Conservation (phyloP, 1,284 basidiomycete species). For the Marasmius tenuissimus region DNA sequence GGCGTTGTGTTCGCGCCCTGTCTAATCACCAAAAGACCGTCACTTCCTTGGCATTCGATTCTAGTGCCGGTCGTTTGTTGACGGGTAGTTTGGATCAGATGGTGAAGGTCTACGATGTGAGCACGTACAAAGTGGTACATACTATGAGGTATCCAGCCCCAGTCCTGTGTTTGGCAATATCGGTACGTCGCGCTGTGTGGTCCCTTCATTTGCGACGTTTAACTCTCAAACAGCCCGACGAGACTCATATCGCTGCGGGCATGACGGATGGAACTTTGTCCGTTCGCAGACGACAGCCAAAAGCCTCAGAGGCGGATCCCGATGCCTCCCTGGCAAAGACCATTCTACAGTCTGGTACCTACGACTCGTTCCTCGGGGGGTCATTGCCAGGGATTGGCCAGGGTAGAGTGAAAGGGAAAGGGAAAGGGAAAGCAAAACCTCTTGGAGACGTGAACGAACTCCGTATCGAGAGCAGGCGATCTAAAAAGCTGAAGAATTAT, state of each 20-base stretch:
- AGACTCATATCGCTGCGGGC: slow-evolving; percentile 93
- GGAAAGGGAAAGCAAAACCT: slow-evolving; percentile 49
- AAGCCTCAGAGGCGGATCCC: slow-evolving; percentile 57
- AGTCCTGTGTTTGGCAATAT: slow-evolving; percentile 88
- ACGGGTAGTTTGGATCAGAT: slow-evolving; percentile 94
- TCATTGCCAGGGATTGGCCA: slow-evolving; percentile 55
- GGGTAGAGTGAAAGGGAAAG: slow-evolving; percentile 55
- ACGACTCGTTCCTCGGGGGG: slow-evolving; percentile 73
- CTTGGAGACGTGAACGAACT: slow-evolving; percentile 68
- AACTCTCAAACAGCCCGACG: slow-evolving; percentile 71
- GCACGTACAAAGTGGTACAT: slow-evolving; percentile 93
- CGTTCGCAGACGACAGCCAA: slow-evolving; percentile 80
- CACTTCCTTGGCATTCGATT: slow-evolving; percentile 84
- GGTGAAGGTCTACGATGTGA: slow-evolving; percentile 98
- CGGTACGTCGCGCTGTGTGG: slow-evolving; percentile 50
- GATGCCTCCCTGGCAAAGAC: slow-evolving; percentile 41
- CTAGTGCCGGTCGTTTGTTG: slow-evolving; percentile 76
- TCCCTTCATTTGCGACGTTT: not conserved
- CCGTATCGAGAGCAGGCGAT: slow-evolving; percentile 72
- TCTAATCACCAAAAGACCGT: slow-evolving; percentile 99
- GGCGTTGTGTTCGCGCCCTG: slow-evolving; percentile 83
- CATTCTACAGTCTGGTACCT: slow-evolving; percentile 60
- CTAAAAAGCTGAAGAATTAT: slow-evolving; percentile 81
- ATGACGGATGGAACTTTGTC: slow-evolving; percentile 97
- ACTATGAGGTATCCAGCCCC: slow-evolving; percentile 99